Percentiles rank a stretch among this genome's conserved stretches.
Evolutionary conservation across 345 rosid genomes (phyloP).

Genomic region (Moringa oleifera): DNA sequence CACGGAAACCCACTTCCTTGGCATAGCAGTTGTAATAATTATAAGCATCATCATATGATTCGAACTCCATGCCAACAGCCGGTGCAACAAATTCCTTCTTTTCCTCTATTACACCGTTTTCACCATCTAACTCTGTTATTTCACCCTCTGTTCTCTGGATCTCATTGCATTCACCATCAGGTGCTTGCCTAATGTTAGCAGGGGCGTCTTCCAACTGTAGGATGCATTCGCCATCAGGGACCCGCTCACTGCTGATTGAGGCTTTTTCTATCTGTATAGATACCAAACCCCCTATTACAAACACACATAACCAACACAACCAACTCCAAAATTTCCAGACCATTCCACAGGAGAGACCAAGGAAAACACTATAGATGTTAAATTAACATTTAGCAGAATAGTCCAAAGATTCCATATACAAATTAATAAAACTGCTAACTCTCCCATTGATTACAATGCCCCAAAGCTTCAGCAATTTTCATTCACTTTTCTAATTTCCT

Average conservation of each 20-base stretch:
- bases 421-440: too few species aligned
- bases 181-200: slow-evolving; percentile 30
- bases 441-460: too few species aligned
- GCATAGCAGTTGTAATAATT: slow-evolving; percentile 78
- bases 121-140: slow-evolving; percentile 26
- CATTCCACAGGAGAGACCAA: neutral
- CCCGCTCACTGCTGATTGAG: slow-evolving; percentile 23
- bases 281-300: slow-evolving; percentile 3
- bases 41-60: slow-evolving; percentile 73
- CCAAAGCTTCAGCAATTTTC: neutral
- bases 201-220: slow-evolving; percentile 27
- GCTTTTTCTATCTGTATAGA: slow-evolving; percentile 33
- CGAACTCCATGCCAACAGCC: slow-evolving; percentile 80
- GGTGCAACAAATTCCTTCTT: slow-evolving; percentile 63
- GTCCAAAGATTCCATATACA: too few species aligned
- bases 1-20: slow-evolving; percentile 63
- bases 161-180: slow-evolving; percentile 25
- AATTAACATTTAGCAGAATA: too few species aligned
- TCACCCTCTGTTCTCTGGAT: slow-evolving; percentile 21
- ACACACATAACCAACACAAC: neutral
- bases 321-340: too few species aligned
- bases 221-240: slow-evolving; percentile 23
- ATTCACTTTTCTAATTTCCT: neutral
- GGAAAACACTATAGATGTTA: neutral
- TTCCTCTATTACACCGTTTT: slow-evolving; percentile 23